phyloP scores from a whole-genome alignment of 1,139 yeast species.

The Geotrichum phurueaensis region DNA sequence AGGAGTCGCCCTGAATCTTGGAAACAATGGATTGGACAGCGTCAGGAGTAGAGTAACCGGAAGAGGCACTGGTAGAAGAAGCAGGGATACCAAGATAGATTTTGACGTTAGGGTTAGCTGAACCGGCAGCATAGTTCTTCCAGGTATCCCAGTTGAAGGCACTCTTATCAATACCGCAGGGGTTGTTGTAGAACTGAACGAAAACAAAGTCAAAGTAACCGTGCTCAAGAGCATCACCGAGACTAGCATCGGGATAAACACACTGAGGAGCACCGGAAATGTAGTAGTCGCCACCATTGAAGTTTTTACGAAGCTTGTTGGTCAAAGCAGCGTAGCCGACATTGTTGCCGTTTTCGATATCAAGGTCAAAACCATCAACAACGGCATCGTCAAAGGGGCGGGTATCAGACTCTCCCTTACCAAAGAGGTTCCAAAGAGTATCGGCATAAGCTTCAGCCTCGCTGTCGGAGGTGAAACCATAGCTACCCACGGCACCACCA shows the following conservation, averaged over 20 bases:
- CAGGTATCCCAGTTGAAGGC: conserved; percentile 62
- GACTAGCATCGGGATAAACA: conserved; percentile 80
- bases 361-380: conserved; percentile 67
- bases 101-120: conserved; percentile 53
- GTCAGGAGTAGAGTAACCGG: conserved; percentile 43
- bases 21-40: conserved; percentile 25
- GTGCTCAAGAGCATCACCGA: conserved; percentile 57
- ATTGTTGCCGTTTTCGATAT: conserved; percentile 52
- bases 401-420: conserved; percentile 54
- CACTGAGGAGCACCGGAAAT: conserved; percentile 95
- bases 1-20: conserved; percentile 23
- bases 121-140: conserved; percentile 60
- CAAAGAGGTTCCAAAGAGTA: conserved; percentile 77
- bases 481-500: conserved; percentile 77
- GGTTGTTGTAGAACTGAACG: conserved; percentile 88
- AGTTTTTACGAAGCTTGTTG: conserved; percentile 48
- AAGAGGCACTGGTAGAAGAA: conserved; percentile 57
- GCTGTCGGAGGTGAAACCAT: conserved; percentile 59
- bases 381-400: conserved; percentile 71
- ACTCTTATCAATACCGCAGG: conserved; percentile 44
- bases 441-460: conserved; percentile 65
- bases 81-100: conserved; percentile 71
- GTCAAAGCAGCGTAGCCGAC: conserved; percentile 51
- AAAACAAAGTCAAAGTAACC: conserved; percentile 76
- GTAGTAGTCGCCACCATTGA: conserved; percentile 49